Evolutionary conservation across 805 yeast genomes (phyloP), one percentile per base, ranked within the genome.

Genomic region (Clavispora fructus): DNA sequence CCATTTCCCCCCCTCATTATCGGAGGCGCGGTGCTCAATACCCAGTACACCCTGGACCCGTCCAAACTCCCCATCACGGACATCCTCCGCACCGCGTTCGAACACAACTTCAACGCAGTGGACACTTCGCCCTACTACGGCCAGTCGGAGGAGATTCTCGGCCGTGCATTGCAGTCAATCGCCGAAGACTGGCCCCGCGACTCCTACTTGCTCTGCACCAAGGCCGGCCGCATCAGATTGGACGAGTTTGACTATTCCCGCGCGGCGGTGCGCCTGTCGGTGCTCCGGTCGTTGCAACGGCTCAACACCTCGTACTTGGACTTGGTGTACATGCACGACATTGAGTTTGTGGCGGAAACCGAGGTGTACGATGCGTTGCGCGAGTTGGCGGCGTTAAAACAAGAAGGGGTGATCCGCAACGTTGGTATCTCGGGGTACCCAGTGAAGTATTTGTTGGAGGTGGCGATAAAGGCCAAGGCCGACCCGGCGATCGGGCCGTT

Each of bases 41-140:
- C 79, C 19, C 95, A 85, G 60, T 91, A 88, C 71, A 79, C 85
- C 50, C 79, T 73, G 10, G 77, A 86, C 55, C 96, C 96, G 1
- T 69, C 71, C 31, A 57, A 67, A 0, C 54, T 87, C 37, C 85
- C 88, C 1, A 73, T 82, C 10, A 69, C 65, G 10, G 80, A 78
- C 0, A 76, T 91, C 42, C 54, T 91, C 17, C 60, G 68, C 41
- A 56, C 62, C 12, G 94, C 91, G 0, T 83, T 91, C 56, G 65
- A 69, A 17, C 59, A 71, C 25, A 97, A 97, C 0, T 69, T 88
- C 49, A 76, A 74, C 40, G 94, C 95, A 1, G 71, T 91, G 32
- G 97, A 91, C 60, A 89, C 97, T 0, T 87, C 97, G 0, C 97
- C 97, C 4, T 90, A 87, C 66, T 91, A 91, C 61, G 97, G 97